Evolutionary conservation across 192 early-diverging fungal species (phyloP).

Genomic region (Dispira parvispora): DNA sequence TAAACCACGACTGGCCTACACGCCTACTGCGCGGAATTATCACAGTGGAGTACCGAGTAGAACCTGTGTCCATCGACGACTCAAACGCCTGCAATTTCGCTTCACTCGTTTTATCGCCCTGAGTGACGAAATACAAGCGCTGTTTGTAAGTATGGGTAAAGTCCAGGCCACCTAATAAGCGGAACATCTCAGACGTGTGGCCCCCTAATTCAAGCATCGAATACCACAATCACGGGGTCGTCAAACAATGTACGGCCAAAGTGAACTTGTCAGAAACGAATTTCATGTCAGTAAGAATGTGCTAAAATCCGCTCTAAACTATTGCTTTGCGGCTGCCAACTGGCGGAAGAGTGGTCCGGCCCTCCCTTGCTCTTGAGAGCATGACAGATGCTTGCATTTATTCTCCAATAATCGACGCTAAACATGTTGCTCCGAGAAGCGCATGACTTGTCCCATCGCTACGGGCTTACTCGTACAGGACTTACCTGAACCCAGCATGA

Average conservation of each 20-base stretch:
- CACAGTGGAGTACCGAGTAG: slow-evolving; percentile 20
- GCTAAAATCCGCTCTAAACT: not conserved
- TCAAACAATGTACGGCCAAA: not conserved
- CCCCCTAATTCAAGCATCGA: slow-evolving; percentile 41
- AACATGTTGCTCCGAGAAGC: too few relatives aligned
- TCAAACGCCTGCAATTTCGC: slow-evolving; percentile 36
- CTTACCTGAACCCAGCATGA: too few relatives aligned
- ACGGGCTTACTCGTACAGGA: too few relatives aligned
- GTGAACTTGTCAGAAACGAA: not conserved
- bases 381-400: not conserved
- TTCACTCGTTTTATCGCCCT: slow-evolving; percentile 40
- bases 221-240: not conserved
- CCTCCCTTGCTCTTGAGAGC: not conserved
- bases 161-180: slow-evolving; percentile 45
- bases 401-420: too few relatives aligned
- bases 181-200: slow-evolving; percentile 84
- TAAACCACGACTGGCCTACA: slow-evolving; percentile 51
- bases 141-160: slow-evolving; percentile 31
- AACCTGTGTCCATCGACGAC: slow-evolving; percentile 10
- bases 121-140: slow-evolving; percentile 56
- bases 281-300: too few relatives aligned
- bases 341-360: not conserved
- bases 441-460: too few relatives aligned
- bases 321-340: not conserved
- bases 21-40: slow-evolving; percentile 52